Percentiles rank a stretch among this genome's conserved stretches.
Conservation (phyloP, 2,329 filamentous ascomycete genomes). For the Cercospora canescens region DNA sequence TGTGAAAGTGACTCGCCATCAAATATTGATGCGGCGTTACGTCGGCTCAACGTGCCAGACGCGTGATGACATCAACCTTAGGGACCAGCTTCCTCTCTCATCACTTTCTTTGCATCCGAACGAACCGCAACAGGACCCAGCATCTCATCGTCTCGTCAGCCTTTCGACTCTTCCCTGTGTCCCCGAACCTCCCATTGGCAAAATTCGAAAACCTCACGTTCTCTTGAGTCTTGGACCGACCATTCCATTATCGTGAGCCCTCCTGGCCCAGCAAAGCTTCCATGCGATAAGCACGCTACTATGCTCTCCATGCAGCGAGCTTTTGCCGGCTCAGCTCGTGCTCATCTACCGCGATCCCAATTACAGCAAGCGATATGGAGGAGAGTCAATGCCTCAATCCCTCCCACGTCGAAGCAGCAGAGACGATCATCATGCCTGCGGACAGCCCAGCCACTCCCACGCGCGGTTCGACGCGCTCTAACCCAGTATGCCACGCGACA, state of each 20-base stretch:
- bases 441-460: slow-evolving; percentile 17
- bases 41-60: background rate
- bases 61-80: background rate
- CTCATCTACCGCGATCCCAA: slow-evolving; percentile 3
- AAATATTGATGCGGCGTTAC: slow-evolving; percentile 4
- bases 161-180: background rate
- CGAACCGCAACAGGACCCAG: background rate
- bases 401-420: slow-evolving; percentile 1
- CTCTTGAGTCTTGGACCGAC: background rate
- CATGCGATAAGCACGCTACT: slow-evolving; percentile 22
- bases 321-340: slow-evolving; percentile 23
- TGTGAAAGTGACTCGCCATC: slow-evolving; percentile 6
- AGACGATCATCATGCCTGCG: slow-evolving; percentile 12
- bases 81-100: background rate
- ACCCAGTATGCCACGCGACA: slow-evolving; percentile 13
- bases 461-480: slow-evolving; percentile 17
- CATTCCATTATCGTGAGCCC: background rate
- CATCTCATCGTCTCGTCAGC: background rate
- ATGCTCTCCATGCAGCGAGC: slow-evolving; percentile 27
- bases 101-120: background rate
- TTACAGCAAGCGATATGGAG: slow-evolving; percentile 9
- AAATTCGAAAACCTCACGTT: background rate
- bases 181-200: background rate
- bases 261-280: slow-evolving; percentile 13
- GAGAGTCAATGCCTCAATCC: slow-evolving; percentile 13